Evolutionary conservation across 1,139 yeast genomes (phyloP).

Genomic region (Blastobotrys serpentis): DNA sequence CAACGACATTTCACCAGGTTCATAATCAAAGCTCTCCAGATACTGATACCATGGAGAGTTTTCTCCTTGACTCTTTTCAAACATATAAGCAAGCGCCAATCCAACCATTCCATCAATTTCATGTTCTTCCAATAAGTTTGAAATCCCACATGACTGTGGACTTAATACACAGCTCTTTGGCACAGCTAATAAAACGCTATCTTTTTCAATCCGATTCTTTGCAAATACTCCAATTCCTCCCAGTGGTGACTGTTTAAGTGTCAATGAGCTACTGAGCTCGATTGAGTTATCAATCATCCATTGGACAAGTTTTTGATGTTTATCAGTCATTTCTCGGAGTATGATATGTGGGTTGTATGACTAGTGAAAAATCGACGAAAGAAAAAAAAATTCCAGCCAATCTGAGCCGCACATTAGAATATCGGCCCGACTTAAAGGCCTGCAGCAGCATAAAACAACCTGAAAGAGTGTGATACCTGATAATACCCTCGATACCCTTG

Average conservation of each 20-base stretch:
- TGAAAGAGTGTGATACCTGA: no score
- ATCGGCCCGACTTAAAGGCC: neutral
- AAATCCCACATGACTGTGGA: constrained; percentile 51
- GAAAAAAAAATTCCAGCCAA: neutral
- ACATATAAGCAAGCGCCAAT: constrained; percentile 65
- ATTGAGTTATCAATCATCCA: constrained; percentile 36
- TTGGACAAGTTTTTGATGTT: constrained; percentile 25
- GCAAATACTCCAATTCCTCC: constrained; percentile 83
- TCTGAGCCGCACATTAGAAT: neutral
- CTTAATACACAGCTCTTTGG: constrained; percentile 37
- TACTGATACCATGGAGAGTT: constrained; percentile 77
- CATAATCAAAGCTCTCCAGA: constrained; percentile 53
- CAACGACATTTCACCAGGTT: constrained; percentile 20
- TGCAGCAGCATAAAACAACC: neutral
- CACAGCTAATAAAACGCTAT: constrained; percentile 32
- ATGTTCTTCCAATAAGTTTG: constrained; percentile 64
- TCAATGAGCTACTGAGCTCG: constrained; percentile 37
- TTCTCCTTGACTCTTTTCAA: constrained; percentile 56
- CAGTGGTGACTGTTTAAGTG: constrained; percentile 47
- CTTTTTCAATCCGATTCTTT: constrained; percentile 40
- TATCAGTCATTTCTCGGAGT: constrained; percentile 11
- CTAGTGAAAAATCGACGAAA: neutral
- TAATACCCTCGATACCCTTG: no score
- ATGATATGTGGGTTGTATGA: neutral
- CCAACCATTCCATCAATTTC: constrained; percentile 64